These are phyloP conservation scores for Aspergillus sp. DNA, from an alignment of 2,329 filamentous ascomycete species.

Conservation along the genomic window DNA sequence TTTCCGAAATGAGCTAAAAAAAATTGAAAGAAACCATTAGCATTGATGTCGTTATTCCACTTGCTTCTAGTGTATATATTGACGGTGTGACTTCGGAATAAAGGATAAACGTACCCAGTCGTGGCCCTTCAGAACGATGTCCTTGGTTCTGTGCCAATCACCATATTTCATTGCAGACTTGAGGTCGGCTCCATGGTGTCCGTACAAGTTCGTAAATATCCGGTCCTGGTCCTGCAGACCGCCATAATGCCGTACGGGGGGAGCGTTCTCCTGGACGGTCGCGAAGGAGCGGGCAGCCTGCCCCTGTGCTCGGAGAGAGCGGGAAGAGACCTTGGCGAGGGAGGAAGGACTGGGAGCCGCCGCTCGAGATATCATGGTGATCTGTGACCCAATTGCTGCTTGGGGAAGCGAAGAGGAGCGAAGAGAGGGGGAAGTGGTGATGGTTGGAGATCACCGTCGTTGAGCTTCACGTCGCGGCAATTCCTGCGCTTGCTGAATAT, in stretches of 20 bases:
- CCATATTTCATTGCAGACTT: conserved; percentile 96
- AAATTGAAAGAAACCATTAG: conserved; percentile 4
- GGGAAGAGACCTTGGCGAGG: conserved; percentile 35
- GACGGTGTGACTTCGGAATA: background rate
- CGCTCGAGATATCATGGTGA: conserved; percentile 43
- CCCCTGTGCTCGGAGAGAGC: conserved; percentile 36
- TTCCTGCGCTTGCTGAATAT: conserved; percentile 37
- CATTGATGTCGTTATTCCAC: background rate
- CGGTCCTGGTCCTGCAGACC: conserved; percentile 93
- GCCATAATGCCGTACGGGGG: conserved; percentile 65
- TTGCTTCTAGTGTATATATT: no score
- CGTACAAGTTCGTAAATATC: conserved; percentile 98
- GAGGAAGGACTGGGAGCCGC: conserved; percentile 39
- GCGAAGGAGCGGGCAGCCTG: conserved; percentile 63
- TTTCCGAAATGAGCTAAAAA: conserved; percentile 80
- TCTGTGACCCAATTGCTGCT: conserved; percentile 29
- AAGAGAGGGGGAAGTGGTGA: conserved; percentile 13
- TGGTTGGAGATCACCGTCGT: conserved; percentile 1
- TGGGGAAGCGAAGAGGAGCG: conserved; percentile 16
- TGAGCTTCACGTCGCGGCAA: conserved; percentile 17
- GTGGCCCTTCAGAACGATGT: conserved; percentile 93
- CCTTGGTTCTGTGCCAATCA: conserved; percentile 99
- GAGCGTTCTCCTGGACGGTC: conserved; percentile 66
- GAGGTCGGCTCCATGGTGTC: conserved; percentile 83
- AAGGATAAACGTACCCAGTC: conserved; percentile 63